Conservation (phyloP, 176 grass and related monocot species). For the Juncus inflexus region DNA sequence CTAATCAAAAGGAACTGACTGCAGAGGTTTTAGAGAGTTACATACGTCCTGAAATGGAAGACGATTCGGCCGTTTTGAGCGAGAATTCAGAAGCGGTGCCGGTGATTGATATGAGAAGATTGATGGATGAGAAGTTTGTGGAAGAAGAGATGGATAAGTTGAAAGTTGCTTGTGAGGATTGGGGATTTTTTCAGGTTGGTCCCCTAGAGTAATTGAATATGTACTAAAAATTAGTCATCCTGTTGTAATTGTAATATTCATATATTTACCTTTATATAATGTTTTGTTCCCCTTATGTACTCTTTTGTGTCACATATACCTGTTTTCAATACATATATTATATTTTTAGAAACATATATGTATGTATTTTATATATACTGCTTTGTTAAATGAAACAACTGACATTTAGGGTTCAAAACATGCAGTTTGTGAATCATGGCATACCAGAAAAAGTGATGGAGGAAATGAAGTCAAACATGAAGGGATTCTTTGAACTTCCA, state of each 20-base stretch:
- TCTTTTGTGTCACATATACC: too few relatives aligned
- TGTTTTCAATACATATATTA: too few relatives aligned
- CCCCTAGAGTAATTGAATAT: background rate
- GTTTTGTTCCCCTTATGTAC: too few relatives aligned
- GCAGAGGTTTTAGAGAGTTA: conserved; percentile 24
- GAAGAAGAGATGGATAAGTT: conserved; percentile 30
- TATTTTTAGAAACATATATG: too few relatives aligned
- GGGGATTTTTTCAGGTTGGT: conserved; percentile 55
- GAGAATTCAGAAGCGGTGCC: conserved; percentile 26
- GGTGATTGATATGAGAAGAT: conserved; percentile 28
- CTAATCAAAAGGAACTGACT: conserved; percentile 1
- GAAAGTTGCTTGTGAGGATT: conserved; percentile 40
- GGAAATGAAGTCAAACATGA: conserved; percentile 18
- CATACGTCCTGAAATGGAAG: conserved; percentile 30
- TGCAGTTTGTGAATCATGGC: conserved; percentile 41
- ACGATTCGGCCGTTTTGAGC: background rate
- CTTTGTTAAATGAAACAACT: too few relatives aligned
- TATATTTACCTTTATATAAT: too few relatives aligned
- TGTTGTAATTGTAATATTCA: too few relatives aligned
- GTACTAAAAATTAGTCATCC: background rate
- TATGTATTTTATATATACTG: too few relatives aligned
- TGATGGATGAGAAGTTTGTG: background rate
- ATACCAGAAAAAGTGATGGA: conserved; percentile 18
- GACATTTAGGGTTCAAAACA: too few relatives aligned
- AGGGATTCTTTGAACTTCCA: conserved; percentile 37